phyloP scores from a whole-genome alignment of 2,329 filamentous ascomycete species.

The Aureobasidium zeae region DNA sequence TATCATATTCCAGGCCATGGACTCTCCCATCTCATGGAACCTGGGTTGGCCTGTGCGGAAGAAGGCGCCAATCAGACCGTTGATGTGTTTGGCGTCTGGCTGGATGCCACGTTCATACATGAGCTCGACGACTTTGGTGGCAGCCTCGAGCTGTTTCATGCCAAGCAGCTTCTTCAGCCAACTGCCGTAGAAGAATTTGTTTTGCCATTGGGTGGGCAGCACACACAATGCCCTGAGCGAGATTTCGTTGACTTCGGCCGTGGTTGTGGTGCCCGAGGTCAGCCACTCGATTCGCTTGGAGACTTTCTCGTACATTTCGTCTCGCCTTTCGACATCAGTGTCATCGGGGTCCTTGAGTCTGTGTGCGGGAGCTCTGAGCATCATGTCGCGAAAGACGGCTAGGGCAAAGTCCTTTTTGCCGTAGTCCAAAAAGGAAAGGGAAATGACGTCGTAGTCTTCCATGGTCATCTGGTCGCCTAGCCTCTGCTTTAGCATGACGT shows the following conservation, averaged over 20 bases:
- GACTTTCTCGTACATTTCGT: slow-evolving; percentile 31
- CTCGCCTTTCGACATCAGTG: slow-evolving; percentile 34
- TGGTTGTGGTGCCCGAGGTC: slow-evolving; percentile 12
- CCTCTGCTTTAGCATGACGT: slow-evolving; percentile 53
- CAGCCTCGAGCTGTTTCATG: slow-evolving; percentile 50
- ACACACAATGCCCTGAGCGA: slow-evolving; percentile 42
- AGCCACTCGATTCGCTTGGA: slow-evolving; percentile 19
- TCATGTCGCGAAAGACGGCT: slow-evolving; percentile 81
- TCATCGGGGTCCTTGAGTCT: slow-evolving; percentile 16
- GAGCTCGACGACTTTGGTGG: slow-evolving; percentile 61
- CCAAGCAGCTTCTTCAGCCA: slow-evolving; percentile 81
- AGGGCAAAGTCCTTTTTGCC: slow-evolving; percentile 59
- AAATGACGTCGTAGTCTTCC: slow-evolving; percentile 66
- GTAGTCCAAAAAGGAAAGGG: slow-evolving; percentile 59
- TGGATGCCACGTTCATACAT: slow-evolving; percentile 62
- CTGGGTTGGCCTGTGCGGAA: slow-evolving; percentile 48
- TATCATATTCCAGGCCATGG: slow-evolving; percentile 69
- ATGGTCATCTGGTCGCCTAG: slow-evolving; percentile 56
- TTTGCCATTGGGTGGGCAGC: slow-evolving; percentile 47
- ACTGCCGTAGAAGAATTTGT: slow-evolving; percentile 76
- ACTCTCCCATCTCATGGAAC: slow-evolving; percentile 50
- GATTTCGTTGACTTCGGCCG: slow-evolving; percentile 38
- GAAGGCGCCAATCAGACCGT: slow-evolving; percentile 73
- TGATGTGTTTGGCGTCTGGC: slow-evolving; percentile 66
- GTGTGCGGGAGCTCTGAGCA: slow-evolving; percentile 44